Evolutionary conservation across 73 alveolate species (phyloP), one percentile per base, ranked within the genome.

Genomic region (Durusdinium trenchii): DNA sequence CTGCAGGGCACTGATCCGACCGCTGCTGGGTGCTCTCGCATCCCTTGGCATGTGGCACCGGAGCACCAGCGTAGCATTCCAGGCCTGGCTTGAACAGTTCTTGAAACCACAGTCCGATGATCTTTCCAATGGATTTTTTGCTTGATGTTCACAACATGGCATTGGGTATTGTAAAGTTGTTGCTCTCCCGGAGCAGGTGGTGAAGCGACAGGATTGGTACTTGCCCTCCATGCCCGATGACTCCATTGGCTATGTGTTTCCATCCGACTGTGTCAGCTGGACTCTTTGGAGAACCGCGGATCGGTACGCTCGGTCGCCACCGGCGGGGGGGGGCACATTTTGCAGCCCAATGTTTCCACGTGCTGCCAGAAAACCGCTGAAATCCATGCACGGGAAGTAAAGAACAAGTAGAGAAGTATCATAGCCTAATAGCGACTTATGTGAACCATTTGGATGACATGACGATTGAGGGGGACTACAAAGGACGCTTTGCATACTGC

Each of bases 241-340:
- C 5, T 23, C 67, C 71, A 46, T 32, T 51, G 36, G 73, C 84
- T 20, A 47, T 42, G 96, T 48, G 3, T 89, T 89, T 51, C 81
- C 96, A 50, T 61, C 96, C 46, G 96, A 89, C 54, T 89, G 96
- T 30, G 96, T 89, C 52, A 64, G 96, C 78, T 89, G 96, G 96
- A 40, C 51, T 36, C 61, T 36, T 40, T 54, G 95, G 57, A 7
- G 52, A 36, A 60, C n/a, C 73, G 30, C 30, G 73, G 30, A 32
- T 23, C n/a, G 73, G 73, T 32, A 60, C 18, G n/a, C n/a, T n/a
- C n/a, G n/a, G n/a, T n/a, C n/a, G n/a, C n/a, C n/a, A 1, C 1
- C 73, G 6, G 73, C 30, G 30, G n/a, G 73, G 18, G n/a, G 73
- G 0, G 73, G 18, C 73, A 23, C 73, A 60, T 32, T 60, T 60